These are phyloP conservation scores for Lepidium aucheri DNA, from an alignment of 345 rosid species.

Conservation along the genomic window DNA sequence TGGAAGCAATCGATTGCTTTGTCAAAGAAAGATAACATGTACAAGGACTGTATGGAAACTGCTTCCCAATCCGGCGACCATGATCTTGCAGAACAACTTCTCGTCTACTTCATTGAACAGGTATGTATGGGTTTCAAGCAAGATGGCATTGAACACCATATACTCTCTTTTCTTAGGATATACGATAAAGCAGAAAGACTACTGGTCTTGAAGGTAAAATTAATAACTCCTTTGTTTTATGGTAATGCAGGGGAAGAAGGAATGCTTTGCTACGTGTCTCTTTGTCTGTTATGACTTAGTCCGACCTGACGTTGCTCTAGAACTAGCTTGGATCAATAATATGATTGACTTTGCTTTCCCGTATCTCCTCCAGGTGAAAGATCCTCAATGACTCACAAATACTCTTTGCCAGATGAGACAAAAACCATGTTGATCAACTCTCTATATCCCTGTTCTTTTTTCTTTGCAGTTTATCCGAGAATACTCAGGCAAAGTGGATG, in stretches of 20 bases:
- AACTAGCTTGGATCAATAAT: slow-evolving; percentile 87
- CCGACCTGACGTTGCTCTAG: slow-evolving; percentile 78
- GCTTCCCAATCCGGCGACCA: slow-evolving; percentile 98
- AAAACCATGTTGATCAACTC: neutral
- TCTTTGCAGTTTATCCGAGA: slow-evolving; percentile 63
- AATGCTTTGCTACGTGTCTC: slow-evolving; percentile 91
- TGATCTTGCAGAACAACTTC: slow-evolving; percentile 97
- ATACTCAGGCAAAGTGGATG: slow-evolving; percentile 75
- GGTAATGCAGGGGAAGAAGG: slow-evolving; percentile 65
- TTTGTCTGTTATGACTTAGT: slow-evolving; percentile 90
- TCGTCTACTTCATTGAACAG: slow-evolving; percentile 93
- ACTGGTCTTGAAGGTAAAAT: neutral
- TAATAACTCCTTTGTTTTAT: neutral
- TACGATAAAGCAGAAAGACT: neutral
- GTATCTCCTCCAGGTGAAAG: slow-evolving; percentile 63
- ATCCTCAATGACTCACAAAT: neutral
- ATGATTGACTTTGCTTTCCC: slow-evolving; percentile 95
- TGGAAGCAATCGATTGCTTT: slow-evolving; percentile 98
- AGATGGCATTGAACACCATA: neutral
- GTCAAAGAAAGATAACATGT: slow-evolving; percentile 89
- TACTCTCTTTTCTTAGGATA: neutral
- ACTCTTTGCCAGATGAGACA: neutral
- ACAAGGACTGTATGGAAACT: slow-evolving; percentile 99
- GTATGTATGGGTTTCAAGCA: slow-evolving; percentile 27
- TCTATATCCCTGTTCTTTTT: neutral